Percentiles rank a stretch among this genome's conserved stretches.
These are phyloP conservation scores for Hemisphaericaspora nanyangensis DNA, from an alignment of 805 yeast genomes.

Conservation along the genomic window DNA sequence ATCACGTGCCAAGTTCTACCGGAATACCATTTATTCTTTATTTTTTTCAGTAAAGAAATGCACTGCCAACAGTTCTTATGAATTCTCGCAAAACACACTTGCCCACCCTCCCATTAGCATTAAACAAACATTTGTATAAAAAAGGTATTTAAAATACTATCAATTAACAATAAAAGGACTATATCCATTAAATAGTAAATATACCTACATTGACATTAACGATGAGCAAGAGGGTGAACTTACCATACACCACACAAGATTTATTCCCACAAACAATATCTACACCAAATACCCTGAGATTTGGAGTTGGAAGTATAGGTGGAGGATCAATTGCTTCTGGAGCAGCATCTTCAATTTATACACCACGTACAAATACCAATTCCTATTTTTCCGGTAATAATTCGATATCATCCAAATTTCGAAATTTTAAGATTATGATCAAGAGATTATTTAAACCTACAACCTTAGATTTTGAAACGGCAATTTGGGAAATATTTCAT, in stretches of 20 bases:
- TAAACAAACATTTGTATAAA: too few relatives aligned
- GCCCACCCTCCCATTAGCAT: too few relatives aligned
- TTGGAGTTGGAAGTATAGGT: slow-evolving; percentile 1
- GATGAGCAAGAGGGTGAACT: slow-evolving; percentile 35
- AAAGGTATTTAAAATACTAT: too few relatives aligned
- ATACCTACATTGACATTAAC: too few relatives aligned
- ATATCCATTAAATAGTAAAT: too few relatives aligned
- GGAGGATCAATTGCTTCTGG: slow-evolving; percentile 18
- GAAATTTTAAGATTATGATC: slow-evolving; percentile 27
- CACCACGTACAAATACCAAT: slow-evolving; percentile 1
- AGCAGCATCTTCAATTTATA: slow-evolving; percentile 11
- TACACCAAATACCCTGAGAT: slow-evolving; percentile 14
- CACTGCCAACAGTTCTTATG: too few relatives aligned
- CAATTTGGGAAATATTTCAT: slow-evolving; percentile 84
- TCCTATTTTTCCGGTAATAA: not conserved
- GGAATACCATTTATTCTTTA: too few relatives aligned
- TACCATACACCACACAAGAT: slow-evolving; percentile 43
- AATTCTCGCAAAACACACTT: too few relatives aligned
- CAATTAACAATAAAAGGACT: too few relatives aligned
- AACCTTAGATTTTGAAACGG: slow-evolving; percentile 87
- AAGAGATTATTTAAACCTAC: slow-evolving; percentile 57
- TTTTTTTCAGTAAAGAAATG: too few relatives aligned
- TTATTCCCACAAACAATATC: slow-evolving; percentile 29
- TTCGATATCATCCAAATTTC: slow-evolving; percentile 11
- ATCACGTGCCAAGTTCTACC: too few relatives aligned